Percentiles rank a stretch among this genome's conserved stretches.
These are phyloP conservation scores for Trichoderma sp. DNA, from an alignment of 2,329 filamentous ascomycete species.

Conservation along the genomic window DNA sequence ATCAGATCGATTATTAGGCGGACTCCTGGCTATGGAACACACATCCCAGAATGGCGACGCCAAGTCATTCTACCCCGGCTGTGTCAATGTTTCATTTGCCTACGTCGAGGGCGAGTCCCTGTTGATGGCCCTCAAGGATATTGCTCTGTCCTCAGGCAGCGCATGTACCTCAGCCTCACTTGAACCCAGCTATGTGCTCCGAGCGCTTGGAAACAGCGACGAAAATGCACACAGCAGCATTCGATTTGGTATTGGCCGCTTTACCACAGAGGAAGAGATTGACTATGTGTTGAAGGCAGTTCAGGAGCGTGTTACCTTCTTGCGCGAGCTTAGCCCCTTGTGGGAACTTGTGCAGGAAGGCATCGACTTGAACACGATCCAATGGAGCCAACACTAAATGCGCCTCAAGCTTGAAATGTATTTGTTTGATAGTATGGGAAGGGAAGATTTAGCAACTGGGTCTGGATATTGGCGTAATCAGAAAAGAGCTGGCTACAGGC, in stretches of 20 bases:
- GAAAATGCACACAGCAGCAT: conserved; percentile 98
- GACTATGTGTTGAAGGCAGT: conserved; percentile 98
- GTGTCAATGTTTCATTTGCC: conserved; percentile 97
- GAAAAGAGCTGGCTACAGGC: conserved; percentile 29
- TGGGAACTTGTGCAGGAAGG: conserved; percentile 99
- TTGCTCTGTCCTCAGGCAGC: conserved; percentile 93
- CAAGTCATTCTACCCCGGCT: conserved; percentile 86
- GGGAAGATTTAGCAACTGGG: neutral
- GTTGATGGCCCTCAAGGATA: conserved; percentile 97
- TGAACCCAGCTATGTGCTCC: conserved; percentile 93
- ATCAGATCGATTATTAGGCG: conserved; percentile 81
- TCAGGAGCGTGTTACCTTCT: conserved; percentile 83
- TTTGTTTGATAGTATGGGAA: neutral
- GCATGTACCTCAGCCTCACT: conserved; percentile 96
- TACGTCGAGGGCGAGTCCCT: conserved; percentile 98
- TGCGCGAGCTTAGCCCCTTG: conserved; percentile 90
- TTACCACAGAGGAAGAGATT: conserved; percentile 93
- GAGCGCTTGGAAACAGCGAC: conserved; percentile 92
- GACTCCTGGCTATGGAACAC: conserved; percentile 87
- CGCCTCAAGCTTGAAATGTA: neutral
- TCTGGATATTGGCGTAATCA: conserved; percentile 14
- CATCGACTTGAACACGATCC: conserved; percentile 90
- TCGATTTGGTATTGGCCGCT: conserved; percentile 93
- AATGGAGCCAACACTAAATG: conserved; percentile 93
- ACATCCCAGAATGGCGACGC: conserved; percentile 88